These are phyloP conservation scores for Lachnellula occidentalis DNA, from an alignment of 2,329 filamentous ascomycete genomes.

Conservation along the genomic window DNA sequence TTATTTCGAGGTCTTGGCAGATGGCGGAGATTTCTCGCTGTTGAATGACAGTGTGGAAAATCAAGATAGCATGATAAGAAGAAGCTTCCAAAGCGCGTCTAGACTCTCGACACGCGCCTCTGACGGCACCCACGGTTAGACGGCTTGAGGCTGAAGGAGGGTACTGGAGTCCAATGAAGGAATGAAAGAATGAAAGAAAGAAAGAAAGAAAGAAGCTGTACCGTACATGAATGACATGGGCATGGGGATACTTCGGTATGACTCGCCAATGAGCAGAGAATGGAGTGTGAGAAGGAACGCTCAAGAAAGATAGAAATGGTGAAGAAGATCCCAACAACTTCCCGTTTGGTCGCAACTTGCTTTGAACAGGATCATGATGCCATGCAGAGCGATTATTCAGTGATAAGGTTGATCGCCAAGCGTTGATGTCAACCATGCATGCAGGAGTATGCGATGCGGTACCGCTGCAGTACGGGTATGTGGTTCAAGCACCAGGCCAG, in stretches of 20 bases:
- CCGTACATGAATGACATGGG: too few relatives aligned
- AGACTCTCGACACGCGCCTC: not conserved
- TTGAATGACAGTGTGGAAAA: constrained; percentile 2
- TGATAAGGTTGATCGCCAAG: too few relatives aligned
- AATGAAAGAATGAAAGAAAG: too few relatives aligned
- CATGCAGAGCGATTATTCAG: too few relatives aligned
- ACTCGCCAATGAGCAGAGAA: not conserved
- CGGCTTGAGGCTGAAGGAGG: constrained; percentile 1
- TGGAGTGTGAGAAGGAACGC: too few relatives aligned
- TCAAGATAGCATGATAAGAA: not conserved
- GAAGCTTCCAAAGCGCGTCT: too few relatives aligned
- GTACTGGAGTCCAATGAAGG: not conserved
- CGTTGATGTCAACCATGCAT: too few relatives aligned
- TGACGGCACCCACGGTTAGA: constrained; percentile 1
- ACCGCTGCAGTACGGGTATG: too few relatives aligned
- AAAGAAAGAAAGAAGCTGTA: too few relatives aligned
- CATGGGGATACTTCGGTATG: not conserved
- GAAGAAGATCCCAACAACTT: not conserved
- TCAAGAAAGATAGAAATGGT: too few relatives aligned
- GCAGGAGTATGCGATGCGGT: not conserved
- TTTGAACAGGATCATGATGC: too few relatives aligned
- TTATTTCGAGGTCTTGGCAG: constrained; percentile 15
- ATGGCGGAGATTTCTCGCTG: constrained; percentile 20
- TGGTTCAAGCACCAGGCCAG: too few relatives aligned
- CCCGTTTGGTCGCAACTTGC: not conserved